Percentiles rank a stretch among this genome's conserved stretches.
phyloP scores from a whole-genome alignment of 805 yeast genomes.

The Candida hungchunana region DNA sequence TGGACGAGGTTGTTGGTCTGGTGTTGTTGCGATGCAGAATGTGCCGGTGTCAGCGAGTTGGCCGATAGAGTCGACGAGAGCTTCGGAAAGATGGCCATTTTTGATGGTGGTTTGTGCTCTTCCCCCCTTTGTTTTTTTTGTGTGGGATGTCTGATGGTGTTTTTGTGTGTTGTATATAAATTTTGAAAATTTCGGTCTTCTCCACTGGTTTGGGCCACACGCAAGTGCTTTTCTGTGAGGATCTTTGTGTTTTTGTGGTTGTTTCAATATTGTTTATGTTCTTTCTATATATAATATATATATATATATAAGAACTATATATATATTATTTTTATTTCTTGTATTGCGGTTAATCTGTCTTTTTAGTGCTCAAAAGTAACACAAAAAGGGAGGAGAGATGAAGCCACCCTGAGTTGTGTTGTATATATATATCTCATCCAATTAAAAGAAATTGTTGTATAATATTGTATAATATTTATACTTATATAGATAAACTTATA shows the following conservation, averaged over 20 bases:
- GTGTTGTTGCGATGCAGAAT: not conserved
- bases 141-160: not conserved
- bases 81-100: constrained; percentile 24
- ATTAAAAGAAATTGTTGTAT: too few species aligned
- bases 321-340: too few species aligned
- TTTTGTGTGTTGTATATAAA: not conserved
- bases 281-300: too few species aligned
- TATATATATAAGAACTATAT: too few species aligned
- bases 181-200: not conserved
- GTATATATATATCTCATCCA: too few species aligned
- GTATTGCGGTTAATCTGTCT: too few species aligned
- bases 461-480: too few species aligned
- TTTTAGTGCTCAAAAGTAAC: too few species aligned
- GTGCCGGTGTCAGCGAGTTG: constrained; percentile 5
- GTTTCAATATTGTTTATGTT: not conserved
- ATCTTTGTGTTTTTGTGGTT: not conserved
- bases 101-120: not conserved
- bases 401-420: too few species aligned
- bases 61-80: constrained; percentile 21
- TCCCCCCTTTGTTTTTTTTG: too few species aligned
- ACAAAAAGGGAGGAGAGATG: too few species aligned
- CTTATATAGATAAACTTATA: too few species aligned
- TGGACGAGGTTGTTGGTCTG: constrained; percentile 20
- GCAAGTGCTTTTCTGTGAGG: not conserved
- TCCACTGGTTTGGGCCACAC: not conserved